These are phyloP conservation scores for Suillus weaverae DNA, from an alignment of 768 basidiomycete species.

Conservation along the genomic window DNA sequence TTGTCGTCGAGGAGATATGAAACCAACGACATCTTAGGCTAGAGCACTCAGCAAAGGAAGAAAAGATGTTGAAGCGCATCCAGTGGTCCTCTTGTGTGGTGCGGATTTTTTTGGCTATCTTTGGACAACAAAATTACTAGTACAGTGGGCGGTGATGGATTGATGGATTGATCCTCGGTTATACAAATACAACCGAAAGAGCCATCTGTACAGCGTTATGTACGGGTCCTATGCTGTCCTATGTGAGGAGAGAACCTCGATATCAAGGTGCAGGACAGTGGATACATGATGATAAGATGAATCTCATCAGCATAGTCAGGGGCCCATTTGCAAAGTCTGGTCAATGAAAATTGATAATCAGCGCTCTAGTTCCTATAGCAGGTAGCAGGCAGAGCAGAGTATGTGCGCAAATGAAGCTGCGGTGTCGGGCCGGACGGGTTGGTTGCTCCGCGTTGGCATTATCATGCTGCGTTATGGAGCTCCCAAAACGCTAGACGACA, in stretches of 20 bases:
- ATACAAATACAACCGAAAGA: neutral
- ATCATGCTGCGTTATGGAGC: neutral
- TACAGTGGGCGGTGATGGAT: neutral
- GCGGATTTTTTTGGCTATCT: neutral
- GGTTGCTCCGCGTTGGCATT: neutral
- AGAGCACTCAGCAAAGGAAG: neutral
- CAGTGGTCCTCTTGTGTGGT: neutral
- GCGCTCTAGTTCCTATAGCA: neutral
- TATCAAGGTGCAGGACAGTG: neutral
- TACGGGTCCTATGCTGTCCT: neutral
- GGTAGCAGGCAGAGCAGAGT: neutral
- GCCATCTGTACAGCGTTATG: neutral
- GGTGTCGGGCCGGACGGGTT: neutral
- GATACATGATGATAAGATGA: neutral
- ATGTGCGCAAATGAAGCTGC: neutral
- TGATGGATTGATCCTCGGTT: neutral
- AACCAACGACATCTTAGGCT: conserved; percentile 24
- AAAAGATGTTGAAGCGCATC: neutral
- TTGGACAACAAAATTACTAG: neutral
- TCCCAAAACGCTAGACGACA: too few species aligned
- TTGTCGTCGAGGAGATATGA: conserved; percentile 32
- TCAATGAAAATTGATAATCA: neutral
- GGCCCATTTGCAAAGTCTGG: neutral
- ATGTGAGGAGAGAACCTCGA: neutral
- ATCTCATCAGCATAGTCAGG: neutral